phyloP scores from a whole-genome alignment of 2,329 filamentous ascomycete genomes.

The Alternaria sp. region DNA sequence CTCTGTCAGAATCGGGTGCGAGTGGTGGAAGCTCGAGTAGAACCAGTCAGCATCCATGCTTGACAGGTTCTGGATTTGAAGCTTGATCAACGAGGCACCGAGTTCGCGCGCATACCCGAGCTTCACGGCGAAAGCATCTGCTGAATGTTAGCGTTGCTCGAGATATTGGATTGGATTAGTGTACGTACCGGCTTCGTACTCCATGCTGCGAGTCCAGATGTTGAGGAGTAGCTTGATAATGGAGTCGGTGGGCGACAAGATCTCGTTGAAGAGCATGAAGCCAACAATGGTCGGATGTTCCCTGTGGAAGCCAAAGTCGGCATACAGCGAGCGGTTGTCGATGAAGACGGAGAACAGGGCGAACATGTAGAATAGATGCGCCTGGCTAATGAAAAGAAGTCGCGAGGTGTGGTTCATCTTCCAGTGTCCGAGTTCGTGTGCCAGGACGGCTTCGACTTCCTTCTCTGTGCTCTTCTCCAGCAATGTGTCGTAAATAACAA shows the following conservation, averaged over 20 bases:
- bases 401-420: constrained; percentile 93
- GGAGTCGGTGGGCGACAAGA: constrained; percentile 93
- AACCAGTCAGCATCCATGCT: constrained; percentile 99
- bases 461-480: constrained; percentile 93
- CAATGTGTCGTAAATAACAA: constrained; percentile 97
- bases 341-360: constrained; percentile 96
- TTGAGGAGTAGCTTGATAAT: constrained; percentile 96
- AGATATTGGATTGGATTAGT: constrained; percentile 6
- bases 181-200: constrained; percentile 83
- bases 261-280: constrained; percentile 96
- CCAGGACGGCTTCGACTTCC: constrained; percentile 93
- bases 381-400: constrained; percentile 81
- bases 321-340: constrained; percentile 91
- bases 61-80: constrained; percentile 97
- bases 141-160: constrained; percentile 35
- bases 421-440: constrained; percentile 98
- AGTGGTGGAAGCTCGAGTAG: constrained; percentile 98
- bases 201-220: constrained; percentile 90
- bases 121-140: constrained; percentile 82
- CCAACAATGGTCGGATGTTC: constrained; percentile 94
- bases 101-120: constrained; percentile 87
- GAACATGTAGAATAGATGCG: constrained; percentile 97
- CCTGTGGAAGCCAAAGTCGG: constrained; percentile 85
- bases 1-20: constrained; percentile 94
- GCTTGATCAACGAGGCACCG: constrained; percentile 89